These are phyloP conservation scores for Hylodesmum podocarpum DNA, from an alignment of 306 rosid genomes.

Conservation along the genomic window DNA sequence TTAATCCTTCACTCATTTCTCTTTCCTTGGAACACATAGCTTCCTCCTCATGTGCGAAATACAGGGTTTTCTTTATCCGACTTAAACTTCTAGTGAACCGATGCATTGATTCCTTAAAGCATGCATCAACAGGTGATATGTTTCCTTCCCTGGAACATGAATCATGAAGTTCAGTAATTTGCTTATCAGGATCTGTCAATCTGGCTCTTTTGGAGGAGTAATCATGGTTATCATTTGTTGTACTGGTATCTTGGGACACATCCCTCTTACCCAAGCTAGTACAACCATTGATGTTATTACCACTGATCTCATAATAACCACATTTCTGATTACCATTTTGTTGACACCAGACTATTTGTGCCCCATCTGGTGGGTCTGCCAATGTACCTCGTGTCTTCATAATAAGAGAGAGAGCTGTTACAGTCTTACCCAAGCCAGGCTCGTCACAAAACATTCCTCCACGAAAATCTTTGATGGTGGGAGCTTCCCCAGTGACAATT, in stretches of 20 bases:
- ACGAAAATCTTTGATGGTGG: slow-evolving; percentile 74
- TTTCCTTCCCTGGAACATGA: slow-evolving; percentile 44
- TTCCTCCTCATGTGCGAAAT: slow-evolving; percentile 47
- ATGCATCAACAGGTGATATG: slow-evolving; percentile 49
- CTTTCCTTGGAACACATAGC: slow-evolving; percentile 36
- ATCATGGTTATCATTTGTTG: slow-evolving; percentile 40
- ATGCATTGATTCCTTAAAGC: slow-evolving; percentile 42
- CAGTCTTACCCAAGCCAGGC: slow-evolving; percentile 98
- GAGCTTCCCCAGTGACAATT: slow-evolving; percentile 67
- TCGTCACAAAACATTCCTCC: slow-evolving; percentile 99
- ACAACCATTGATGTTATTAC: slow-evolving; percentile 38
- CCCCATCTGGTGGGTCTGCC: slow-evolving; percentile 75
- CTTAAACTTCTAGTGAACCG: slow-evolving; percentile 58
- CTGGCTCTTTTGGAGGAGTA: slow-evolving; percentile 66
- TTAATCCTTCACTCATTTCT: slow-evolving; percentile 36
- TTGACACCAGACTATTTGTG: slow-evolving; percentile 65
- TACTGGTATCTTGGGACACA: slow-evolving; percentile 36
- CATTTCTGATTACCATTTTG: slow-evolving; percentile 73
- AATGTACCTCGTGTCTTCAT: slow-evolving; percentile 77
- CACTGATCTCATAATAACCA: slow-evolving; percentile 82
- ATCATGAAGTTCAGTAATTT: slow-evolving; percentile 26
- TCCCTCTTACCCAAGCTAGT: slow-evolving; percentile 49
- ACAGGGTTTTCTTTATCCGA: slow-evolving; percentile 55
- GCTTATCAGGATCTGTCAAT: slow-evolving; percentile 39
- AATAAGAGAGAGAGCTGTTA: slow-evolving; percentile 86